Percentiles rank a stretch among this genome's conserved stretches.
These are phyloP conservation scores for Vitis rotundifolia DNA, from an alignment of 164 flowering plant genomes.

Conservation along the genomic window DNA sequence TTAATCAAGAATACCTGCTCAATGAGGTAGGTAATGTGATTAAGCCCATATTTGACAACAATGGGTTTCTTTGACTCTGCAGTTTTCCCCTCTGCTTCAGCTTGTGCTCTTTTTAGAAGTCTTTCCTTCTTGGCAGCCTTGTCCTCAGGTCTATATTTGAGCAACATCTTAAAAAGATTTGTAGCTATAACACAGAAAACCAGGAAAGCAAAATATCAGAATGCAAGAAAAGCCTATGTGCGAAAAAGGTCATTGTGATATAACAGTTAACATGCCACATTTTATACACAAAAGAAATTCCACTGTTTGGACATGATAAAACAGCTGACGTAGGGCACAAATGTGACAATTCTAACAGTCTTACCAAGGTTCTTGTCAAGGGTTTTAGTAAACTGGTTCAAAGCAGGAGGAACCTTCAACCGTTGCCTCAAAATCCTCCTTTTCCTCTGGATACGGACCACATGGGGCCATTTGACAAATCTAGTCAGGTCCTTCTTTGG, in stretches of 20 bases:
- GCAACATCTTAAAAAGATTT: constrained; percentile 51
- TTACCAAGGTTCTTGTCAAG: constrained; percentile 46
- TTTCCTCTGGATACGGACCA: constrained; percentile 39
- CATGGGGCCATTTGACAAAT: constrained; percentile 43
- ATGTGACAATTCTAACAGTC: neutral
- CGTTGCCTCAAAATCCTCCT: constrained; percentile 45
- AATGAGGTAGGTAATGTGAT: constrained; percentile 75
- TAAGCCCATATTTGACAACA: constrained; percentile 76
- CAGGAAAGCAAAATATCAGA: no score
- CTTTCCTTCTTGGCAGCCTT: constrained; percentile 56
- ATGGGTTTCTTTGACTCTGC: constrained; percentile 72
- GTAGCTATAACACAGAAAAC: constrained; percentile 27
- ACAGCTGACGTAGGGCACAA: no score
- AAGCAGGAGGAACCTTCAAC: constrained; percentile 51
- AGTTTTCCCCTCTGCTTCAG: constrained; percentile 70
- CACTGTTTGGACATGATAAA: no score
- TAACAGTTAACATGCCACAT: no score
- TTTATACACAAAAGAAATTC: neutral
- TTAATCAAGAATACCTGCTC: constrained; percentile 53
- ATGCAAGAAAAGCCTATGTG: no score
- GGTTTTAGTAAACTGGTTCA: constrained; percentile 50
- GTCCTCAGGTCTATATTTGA: constrained; percentile 53
- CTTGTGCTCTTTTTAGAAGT: constrained; percentile 67
- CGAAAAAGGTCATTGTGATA: no score
- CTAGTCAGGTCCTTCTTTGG: constrained; percentile 50